Evolutionary conservation across 495 filamentous ascomycete genomes (phyloP).

Genomic region (Trichoderma asperelloides): DNA sequence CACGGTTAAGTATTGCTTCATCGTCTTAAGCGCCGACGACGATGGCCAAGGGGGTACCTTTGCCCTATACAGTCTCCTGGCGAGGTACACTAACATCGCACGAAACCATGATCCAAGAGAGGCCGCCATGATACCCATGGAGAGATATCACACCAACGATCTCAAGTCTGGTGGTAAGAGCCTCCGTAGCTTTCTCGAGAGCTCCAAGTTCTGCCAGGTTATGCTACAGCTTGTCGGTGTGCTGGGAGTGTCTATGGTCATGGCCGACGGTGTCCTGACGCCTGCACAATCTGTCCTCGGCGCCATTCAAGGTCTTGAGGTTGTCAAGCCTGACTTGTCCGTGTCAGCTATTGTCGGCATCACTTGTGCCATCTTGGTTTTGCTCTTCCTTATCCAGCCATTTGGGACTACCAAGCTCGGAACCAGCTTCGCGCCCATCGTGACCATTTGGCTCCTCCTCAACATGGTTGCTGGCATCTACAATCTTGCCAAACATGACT

Average conservation of each 20-base stretch:
- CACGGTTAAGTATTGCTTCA: constrained; percentile 52
- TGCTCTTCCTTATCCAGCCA: constrained; percentile 63
- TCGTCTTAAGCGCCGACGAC: constrained; percentile 39
- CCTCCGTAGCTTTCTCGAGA: constrained; percentile 50
- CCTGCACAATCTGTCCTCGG: constrained; percentile 63
- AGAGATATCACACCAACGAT: constrained; percentile 48
- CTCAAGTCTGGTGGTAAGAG: constrained; percentile 40
- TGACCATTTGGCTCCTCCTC: constrained; percentile 64
- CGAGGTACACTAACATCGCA: constrained; percentile 47
- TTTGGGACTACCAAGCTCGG: constrained; percentile 61
- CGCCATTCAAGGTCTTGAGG: constrained; percentile 58
- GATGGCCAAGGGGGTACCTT: constrained; percentile 68
- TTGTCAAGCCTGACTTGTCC: constrained; percentile 37
- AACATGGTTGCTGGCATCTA: constrained; percentile 63
- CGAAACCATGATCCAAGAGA: constrained; percentile 45
- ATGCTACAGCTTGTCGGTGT: constrained; percentile 60
- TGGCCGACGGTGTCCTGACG: constrained; percentile 59
- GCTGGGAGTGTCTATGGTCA: constrained; percentile 61
- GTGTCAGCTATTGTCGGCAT: constrained; percentile 53
- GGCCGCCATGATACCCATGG: constrained; percentile 41
- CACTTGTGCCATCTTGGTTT: constrained; percentile 57
- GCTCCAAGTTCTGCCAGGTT: constrained; percentile 38
- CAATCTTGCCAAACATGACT: constrained; percentile 55
- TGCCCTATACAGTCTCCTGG: constrained; percentile 59
- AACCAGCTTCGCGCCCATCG: constrained; percentile 57